Percentiles rank a stretch among this genome's conserved stretches.
Conservation (phyloP, 2,329 filamentous ascomycete species). For the Knufia petricola region DNA sequence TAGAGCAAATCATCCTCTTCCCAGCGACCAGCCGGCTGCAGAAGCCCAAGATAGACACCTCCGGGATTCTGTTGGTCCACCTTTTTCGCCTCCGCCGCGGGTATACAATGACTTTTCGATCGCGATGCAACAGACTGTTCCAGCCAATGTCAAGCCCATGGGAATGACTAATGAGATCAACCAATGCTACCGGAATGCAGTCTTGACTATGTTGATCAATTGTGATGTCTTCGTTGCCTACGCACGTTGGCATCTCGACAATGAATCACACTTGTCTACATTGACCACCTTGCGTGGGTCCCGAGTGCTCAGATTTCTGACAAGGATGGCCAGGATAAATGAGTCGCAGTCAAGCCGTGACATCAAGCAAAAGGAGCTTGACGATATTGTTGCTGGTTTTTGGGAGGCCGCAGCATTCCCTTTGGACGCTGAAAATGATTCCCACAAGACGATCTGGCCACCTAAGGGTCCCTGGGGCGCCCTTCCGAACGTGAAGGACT, state of each 20-base stretch:
- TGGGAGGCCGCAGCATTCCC: not conserved
- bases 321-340: no score
- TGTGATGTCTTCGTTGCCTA: not conserved
- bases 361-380: no score
- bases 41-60: no score
- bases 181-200: not conserved
- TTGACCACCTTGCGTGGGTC: no score
- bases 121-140: not conserved
- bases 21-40: no score
- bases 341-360: no score
- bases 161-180: not conserved
- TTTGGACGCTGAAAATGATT: not conserved
- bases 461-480: not conserved
- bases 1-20: no score
- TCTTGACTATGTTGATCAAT: not conserved
- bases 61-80: no score
- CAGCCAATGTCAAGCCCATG: not conserved
- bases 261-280: not conserved
- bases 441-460: not conserved
- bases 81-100: not conserved
- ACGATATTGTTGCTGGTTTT: not conserved
- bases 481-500: not conserved
- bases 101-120: not conserved
- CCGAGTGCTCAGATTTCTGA: no score
- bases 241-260: not conserved